Percentiles rank a stretch among this genome's conserved stretches.
Conservation (phyloP, 2,329 filamentous ascomycete species). For the Aspergillus flavus region DNA sequence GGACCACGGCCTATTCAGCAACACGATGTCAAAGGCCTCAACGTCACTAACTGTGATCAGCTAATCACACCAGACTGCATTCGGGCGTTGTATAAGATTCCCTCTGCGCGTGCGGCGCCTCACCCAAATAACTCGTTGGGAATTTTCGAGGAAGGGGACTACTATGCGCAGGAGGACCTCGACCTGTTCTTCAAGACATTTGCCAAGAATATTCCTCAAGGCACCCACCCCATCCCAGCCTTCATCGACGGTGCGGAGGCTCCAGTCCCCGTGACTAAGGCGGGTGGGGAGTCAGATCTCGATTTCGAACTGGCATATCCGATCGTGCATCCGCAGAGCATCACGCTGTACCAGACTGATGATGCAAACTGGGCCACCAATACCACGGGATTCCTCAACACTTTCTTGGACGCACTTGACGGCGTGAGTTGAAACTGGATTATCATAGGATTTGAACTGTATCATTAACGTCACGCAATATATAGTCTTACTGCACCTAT, state of each 20-base stretch:
- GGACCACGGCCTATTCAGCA: background rate
- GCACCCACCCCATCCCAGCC: slow-evolving; percentile 11
- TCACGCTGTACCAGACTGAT: slow-evolving; percentile 7
- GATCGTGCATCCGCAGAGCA: slow-evolving; percentile 7
- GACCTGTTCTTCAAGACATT: slow-evolving; percentile 7
- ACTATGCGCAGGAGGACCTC: slow-evolving; percentile 11
- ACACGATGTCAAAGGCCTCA: background rate
- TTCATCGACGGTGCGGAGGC: slow-evolving; percentile 8
- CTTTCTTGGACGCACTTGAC: slow-evolving; percentile 11
- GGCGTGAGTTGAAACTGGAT: background rate
- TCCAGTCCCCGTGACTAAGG: background rate
- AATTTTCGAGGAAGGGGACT: slow-evolving; percentile 12
- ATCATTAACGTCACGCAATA: background rate
- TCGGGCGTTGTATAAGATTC: slow-evolving; percentile 11
- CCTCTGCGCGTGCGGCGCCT: background rate
- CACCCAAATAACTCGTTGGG: slow-evolving; percentile 9
- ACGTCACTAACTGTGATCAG: slow-evolving; percentile 3
- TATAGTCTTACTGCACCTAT: slow-evolving; percentile 9
- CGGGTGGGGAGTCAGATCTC: slow-evolving; percentile 9
- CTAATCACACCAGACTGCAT: slow-evolving; percentile 8
- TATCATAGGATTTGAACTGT: too few species aligned
- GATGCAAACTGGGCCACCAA: slow-evolving; percentile 4
- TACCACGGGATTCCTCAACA: slow-evolving; percentile 7
- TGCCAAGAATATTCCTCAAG: slow-evolving; percentile 3
- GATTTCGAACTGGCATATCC: slow-evolving; percentile 12